Evolutionary conservation across 2,329 filamentous ascomycete species (phyloP), one percentile per base, ranked within the genome.

Genomic region (Cladophialophora carrionii): DNA sequence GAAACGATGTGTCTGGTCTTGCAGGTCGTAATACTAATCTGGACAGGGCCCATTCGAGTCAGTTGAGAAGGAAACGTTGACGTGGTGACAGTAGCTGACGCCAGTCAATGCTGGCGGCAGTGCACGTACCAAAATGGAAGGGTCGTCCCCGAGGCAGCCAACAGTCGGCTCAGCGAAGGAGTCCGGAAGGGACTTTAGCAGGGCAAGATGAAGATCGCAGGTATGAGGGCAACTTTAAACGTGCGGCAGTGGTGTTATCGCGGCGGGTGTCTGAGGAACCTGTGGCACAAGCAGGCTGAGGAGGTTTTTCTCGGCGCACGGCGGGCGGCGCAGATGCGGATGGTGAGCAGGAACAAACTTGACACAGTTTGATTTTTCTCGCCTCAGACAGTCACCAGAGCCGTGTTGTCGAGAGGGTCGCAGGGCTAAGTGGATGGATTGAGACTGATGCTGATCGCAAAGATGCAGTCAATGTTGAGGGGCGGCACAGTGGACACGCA

Each of bases 271-370:
- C n/a, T 12, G 48, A 51, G 57, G 57, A 61, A 51, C 24, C 20
- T 57, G 62, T 69, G 62, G 59, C 60, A 67, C 67, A 63, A 57
- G 51, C 61, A 65, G 67, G 67, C 64, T 69, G 67, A 66, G 63
- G 58, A 54, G 62, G 56, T n/a, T 62, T 64, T 51, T 66, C 61
- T 63, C 64, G 66, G 62, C 62, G 67, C 64, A 64, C 55, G 46
- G 57, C 59, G 60, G 62, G 53, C 52, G 49, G 49, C 57, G 64
- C 66, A 61, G 55, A 59, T 49, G 43, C 55, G 32, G 37, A 49
- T 61, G 32, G 48, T 54, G 49, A 56, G 57, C 57, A 53, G n/a
- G 43, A 29, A 26, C 24, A 43, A 51, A 43, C 29, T 51, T 51
- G 57, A 60, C 57, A 60, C 57, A 17, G 57, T 52, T 37, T 51